Percentiles rank a stretch among this genome's conserved stretches.
These are phyloP conservation scores for Yarrowia sp. DNA, from an alignment of 805 yeast species.

Conservation along the genomic window DNA sequence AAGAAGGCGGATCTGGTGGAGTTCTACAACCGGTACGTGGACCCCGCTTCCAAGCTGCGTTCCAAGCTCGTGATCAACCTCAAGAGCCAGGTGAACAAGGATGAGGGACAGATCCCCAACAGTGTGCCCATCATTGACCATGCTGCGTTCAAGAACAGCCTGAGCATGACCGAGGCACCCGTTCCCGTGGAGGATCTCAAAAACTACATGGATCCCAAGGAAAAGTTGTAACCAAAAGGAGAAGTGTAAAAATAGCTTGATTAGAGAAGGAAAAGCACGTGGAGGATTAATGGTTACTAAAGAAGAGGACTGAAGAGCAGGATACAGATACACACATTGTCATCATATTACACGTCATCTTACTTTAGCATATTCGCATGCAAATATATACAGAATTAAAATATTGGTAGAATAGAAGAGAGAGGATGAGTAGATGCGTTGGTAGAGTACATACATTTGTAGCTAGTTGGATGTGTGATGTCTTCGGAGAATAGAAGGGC, in stretches of 20 bases:
- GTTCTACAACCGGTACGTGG: conserved; percentile 59
- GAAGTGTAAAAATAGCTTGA: background rate
- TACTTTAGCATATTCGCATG: conserved; percentile 20
- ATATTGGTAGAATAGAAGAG: background rate
- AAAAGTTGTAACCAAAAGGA: conserved; percentile 42
- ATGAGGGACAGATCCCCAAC: conserved; percentile 36
- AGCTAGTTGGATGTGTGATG: too few species aligned
- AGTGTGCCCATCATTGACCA: conserved; percentile 55
- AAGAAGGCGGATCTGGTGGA: conserved; percentile 64
- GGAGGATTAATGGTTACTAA: background rate
- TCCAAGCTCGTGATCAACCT: conserved; percentile 66
- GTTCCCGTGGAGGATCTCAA: conserved; percentile 54
- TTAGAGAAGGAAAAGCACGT: background rate
- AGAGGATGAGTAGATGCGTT: too few species aligned
- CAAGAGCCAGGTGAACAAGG: conserved; percentile 56
- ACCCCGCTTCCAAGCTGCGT: conserved; percentile 50
- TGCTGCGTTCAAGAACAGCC: conserved; percentile 63
- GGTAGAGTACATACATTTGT: too few species aligned
- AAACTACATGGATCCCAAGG: conserved; percentile 44
- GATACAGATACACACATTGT: conserved; percentile 17
- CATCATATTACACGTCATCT: conserved; percentile 18
- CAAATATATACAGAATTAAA: conserved; percentile 3
- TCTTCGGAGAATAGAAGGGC: too few species aligned
- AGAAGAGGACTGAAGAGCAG: background rate
- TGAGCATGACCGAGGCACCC: conserved; percentile 67